Percentiles rank a stretch among this genome's conserved stretches.
Conservation (phyloP, 768 basidiomycete species). For the Mycena galopus region DNA sequence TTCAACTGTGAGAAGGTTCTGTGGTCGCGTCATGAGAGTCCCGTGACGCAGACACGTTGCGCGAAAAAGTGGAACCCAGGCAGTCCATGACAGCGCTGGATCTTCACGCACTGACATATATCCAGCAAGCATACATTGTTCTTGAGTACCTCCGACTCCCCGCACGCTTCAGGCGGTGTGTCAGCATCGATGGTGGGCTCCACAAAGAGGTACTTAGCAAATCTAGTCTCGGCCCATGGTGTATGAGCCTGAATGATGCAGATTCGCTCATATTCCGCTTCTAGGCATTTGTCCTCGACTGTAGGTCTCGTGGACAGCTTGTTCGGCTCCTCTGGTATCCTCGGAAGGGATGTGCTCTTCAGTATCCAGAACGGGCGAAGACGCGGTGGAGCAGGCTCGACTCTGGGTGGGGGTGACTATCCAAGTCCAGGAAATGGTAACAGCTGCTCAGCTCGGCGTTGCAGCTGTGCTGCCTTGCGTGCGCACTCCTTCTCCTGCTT, state of each 20-base stretch:
- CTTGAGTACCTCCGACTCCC: too few species aligned
- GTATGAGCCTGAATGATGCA: not conserved
- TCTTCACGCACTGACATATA: not conserved
- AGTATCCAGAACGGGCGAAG: not conserved
- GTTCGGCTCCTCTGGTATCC: too few species aligned
- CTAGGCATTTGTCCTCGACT: conserved; percentile 9
- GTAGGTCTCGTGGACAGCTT: not conserved
- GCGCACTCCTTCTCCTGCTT: not conserved
- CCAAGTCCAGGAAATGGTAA: conserved; percentile 25
- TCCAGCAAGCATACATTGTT: not conserved
- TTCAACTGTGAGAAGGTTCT: too few species aligned
- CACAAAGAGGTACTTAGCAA: conserved; percentile 25
- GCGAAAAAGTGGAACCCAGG: too few species aligned
- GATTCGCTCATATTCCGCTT: conserved; percentile 16
- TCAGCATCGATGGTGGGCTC: not conserved
- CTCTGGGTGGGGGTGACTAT: conserved; percentile 1
- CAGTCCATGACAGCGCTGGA: not conserved
- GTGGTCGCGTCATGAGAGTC: too few species aligned
- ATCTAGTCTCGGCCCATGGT: conserved; percentile 18
- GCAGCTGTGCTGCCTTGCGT: conserved; percentile 19
- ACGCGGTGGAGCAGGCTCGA: not conserved
- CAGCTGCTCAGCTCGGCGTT: conserved; percentile 18
- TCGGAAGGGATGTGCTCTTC: not conserved
- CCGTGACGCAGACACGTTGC: too few species aligned
- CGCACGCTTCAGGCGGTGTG: not conserved